Evolutionary conservation across 495 filamentous ascomycete species (phyloP), one percentile per base, ranked within the genome.

Genomic region (Choiromyces venosus): DNA sequence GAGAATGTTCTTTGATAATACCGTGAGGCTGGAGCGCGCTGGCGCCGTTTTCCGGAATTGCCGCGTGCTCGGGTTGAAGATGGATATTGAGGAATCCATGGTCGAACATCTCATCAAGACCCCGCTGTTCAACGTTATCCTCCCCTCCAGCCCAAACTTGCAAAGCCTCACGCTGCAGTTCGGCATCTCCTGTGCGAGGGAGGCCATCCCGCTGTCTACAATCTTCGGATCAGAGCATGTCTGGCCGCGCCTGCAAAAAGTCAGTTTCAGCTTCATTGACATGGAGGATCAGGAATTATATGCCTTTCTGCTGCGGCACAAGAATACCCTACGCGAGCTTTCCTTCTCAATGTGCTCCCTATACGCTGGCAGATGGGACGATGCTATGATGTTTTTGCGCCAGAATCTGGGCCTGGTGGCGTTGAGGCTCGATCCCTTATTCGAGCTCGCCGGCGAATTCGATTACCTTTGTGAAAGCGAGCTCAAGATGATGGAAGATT

Each of bases 221-320:
- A 65, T 74, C 9, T 61, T 61, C 21, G 72, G 72, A 14, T 38
- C 52, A 66, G 66, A 74, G 33, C 71, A 74, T 10, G 66, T 74
- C 38, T 74, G 70, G 21, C 18, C 38, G 16, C 66, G n/a, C 39
- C 37, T 74, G 25, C 65, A 74, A 10, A 71, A 74, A 37, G 42
- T 74, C n/a, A 74, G 36, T 21, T 74, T 74, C 25, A 71, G 72
- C n/a, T 61, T 71, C 35, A 74, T 74, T 44, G 73, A 74, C 37
- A 74, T 74, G 56, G 70, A 74, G 14, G 71, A 74, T 37, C 12
- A 66, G 37, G 73, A 74, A 33, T 65, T 74, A 61, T 46, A 37
- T 7, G n/a, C 37, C 36, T 74, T 74, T 52, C 25, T 74, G 3
- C 42, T 35, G 10, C 61, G 65, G 65, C 73, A 74, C n/a, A 74